phyloP scores from a whole-genome alignment of 352 stramenopile genomes.

The Globisporangium echinulatum region DNA sequence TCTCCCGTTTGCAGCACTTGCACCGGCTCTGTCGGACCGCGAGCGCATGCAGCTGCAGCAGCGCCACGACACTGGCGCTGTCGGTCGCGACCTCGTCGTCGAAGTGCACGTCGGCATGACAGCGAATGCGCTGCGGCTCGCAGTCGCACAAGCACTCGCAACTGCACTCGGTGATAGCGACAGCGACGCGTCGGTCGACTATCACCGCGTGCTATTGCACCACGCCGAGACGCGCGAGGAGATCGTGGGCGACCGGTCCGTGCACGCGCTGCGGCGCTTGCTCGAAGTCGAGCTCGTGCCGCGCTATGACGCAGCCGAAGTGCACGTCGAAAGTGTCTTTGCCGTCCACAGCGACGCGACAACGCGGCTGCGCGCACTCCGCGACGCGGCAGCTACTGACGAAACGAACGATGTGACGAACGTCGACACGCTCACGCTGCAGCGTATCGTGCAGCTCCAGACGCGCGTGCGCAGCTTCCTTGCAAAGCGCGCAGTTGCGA shows the following conservation, averaged over 20 bases:
- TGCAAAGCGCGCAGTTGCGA: conserved; percentile 25
- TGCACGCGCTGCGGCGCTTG: conserved; percentile 20
- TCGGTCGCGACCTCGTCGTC: conserved; percentile 19
- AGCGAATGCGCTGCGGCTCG: conserved; percentile 45
- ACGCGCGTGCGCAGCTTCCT: conserved; percentile 38
- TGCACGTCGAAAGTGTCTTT: conserved; percentile 27
- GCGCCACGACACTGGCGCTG: background rate
- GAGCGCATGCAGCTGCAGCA: conserved; percentile 20
- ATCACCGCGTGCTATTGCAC: conserved; percentile 35
- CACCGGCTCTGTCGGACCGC: conserved; percentile 22
- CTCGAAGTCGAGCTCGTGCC: conserved; percentile 41
- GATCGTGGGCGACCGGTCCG: conserved; percentile 17
- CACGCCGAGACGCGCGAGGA: conserved; percentile 18
- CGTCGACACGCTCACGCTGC: conserved; percentile 1
- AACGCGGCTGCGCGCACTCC: conserved; percentile 22
- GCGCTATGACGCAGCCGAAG: conserved; percentile 16
- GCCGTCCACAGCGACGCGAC: conserved; percentile 28
- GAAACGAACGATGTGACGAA: background rate
- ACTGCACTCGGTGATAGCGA: background rate
- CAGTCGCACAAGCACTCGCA: conserved; percentile 35
- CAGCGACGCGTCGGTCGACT: conserved; percentile 13
- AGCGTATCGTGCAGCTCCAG: conserved; percentile 32
- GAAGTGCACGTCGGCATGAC: conserved; percentile 47
- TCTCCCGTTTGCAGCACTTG: conserved; percentile 23
- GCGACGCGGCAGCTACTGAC: conserved; percentile 17